phyloP scores from a whole-genome alignment of 495 filamentous ascomycete genomes.

The Delitschia confertaspora region DNA sequence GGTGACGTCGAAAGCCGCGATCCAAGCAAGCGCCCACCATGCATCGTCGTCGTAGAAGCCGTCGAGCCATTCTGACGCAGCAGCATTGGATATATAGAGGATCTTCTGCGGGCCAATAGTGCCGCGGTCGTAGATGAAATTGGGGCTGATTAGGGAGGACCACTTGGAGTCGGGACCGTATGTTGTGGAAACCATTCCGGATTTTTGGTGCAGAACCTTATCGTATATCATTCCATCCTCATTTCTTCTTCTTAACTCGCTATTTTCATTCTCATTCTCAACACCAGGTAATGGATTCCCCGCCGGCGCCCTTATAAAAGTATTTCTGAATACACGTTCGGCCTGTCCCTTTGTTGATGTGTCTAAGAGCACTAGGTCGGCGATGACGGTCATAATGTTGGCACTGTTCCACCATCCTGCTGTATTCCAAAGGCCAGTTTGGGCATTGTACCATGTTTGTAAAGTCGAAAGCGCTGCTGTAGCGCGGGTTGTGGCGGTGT shows the following conservation, averaged over 20 bases:
- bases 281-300: conserved; percentile 25
- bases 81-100: too few relatives aligned
- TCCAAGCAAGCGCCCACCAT: conserved; percentile 34
- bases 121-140: conserved; percentile 57
- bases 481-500: conserved; percentile 56
- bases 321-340: conserved; percentile 34
- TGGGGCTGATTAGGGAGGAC: too few relatives aligned
- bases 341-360: conserved; percentile 12
- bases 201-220: too few relatives aligned
- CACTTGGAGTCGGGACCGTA: too few relatives aligned
- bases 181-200: too few relatives aligned
- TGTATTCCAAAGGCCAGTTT: conserved; percentile 56
- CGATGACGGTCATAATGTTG: conserved; percentile 56
- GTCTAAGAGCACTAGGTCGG: conserved; percentile 50
- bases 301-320: conserved; percentile 31
- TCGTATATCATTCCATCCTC: conserved; percentile 40
- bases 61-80: conserved; percentile 27
- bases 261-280: conserved; percentile 1
- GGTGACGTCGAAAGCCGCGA: conserved; percentile 31
- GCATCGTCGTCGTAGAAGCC: conserved; percentile 36
- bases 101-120: conserved; percentile 47
- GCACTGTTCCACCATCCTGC: conserved; percentile 71
- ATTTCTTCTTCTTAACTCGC: not conserved
- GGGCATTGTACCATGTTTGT: conserved; percentile 54
- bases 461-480: conserved; percentile 32